A percentile compares a stretch with the other conserved stretches of the same genome.
These are phyloP conservation scores for Carex littledalei DNA, from an alignment of 176 grass and related monocot species.

Conservation along the genomic window DNA sequence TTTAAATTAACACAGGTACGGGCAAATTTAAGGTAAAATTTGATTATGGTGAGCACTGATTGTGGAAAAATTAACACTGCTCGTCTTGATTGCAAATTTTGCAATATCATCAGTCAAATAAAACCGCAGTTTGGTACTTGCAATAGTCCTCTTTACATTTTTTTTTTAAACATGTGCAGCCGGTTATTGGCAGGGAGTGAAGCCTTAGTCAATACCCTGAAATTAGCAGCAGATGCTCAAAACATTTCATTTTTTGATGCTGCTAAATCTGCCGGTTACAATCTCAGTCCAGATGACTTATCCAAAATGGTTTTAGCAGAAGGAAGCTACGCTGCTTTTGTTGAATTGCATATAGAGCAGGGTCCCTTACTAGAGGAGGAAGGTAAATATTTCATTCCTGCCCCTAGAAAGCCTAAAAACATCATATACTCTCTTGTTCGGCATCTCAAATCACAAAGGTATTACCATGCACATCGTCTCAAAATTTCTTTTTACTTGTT, in stretches of 20 bases:
- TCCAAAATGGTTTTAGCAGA: slow-evolving; percentile 59
- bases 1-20: background rate
- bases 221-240: slow-evolving; percentile 57
- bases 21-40: background rate
- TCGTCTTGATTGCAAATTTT: background rate
- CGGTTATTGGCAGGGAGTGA: slow-evolving; percentile 71
- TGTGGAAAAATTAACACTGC: background rate
- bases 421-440: background rate
- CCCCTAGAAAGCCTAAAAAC: background rate
- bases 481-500: background rate
- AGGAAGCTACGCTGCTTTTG: slow-evolving; percentile 74
- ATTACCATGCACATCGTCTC: background rate
- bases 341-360: slow-evolving; percentile 97
- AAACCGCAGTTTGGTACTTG: background rate
- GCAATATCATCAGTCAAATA: background rate
- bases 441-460: background rate
- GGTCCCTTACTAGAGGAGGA: slow-evolving; percentile 92
- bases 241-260: slow-evolving; percentile 85
- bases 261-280: slow-evolving; percentile 70
- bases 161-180: slow-evolving; percentile 50
- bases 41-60: background rate
- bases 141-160: background rate
- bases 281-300: slow-evolving; percentile 45
- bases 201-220: slow-evolving; percentile 58
- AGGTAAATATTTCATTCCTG: slow-evolving; percentile 41